Base-by-base conservation (phyloP, 805 yeast species). In the Lipomyces mesembrius region DNA sequence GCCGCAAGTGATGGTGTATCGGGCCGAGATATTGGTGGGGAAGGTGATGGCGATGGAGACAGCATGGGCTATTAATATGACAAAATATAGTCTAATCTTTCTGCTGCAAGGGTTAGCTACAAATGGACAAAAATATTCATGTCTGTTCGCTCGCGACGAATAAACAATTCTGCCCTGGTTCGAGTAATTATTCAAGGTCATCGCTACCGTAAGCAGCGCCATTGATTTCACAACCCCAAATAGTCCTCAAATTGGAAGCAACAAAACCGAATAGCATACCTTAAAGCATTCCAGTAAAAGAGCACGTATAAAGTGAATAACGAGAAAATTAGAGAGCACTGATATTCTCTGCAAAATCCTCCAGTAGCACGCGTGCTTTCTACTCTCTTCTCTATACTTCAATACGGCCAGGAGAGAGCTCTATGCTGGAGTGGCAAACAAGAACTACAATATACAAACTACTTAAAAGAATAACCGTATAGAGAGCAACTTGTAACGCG, bases 21-120 rank as follows among this genome's bases (percentile, higher is more conserved):
- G 8, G 57, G 35, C 9, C 57, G 37, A 54, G 57, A 54, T n/a
- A 17, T 34, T n/a, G 57, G 37, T 29, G 57, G 57, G 6, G 57
- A 54, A 29, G 37, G 57, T 6, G 34, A 29, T 7, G 9, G 37
- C 37, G 57, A 54, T 7, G 57, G 57, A n/a, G 57, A 29, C 57
- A 54, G n/a, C 34, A 29, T 54, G 11, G 20, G 57, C 37, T 17
- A n/a, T 27, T 54, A 29, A 29, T 54, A 8, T n/a, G 32, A 54
- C 34, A 54, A n/a, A 7, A 54, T n/a, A 11, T 8, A 54, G n/a
- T 22, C 20, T n/a, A 32, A 54, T 54, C 37, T 54, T 54, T 34
- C 57, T 34, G 34, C 27, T 54, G 20, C 37, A 29, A 17, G 3
- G 9, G 37, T 29, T 54, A 54, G 37, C 20, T 54, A 14, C 57